phyloP scores from a whole-genome alignment of 352 stramenopile species.

The Phytophthora capsici region DNA sequence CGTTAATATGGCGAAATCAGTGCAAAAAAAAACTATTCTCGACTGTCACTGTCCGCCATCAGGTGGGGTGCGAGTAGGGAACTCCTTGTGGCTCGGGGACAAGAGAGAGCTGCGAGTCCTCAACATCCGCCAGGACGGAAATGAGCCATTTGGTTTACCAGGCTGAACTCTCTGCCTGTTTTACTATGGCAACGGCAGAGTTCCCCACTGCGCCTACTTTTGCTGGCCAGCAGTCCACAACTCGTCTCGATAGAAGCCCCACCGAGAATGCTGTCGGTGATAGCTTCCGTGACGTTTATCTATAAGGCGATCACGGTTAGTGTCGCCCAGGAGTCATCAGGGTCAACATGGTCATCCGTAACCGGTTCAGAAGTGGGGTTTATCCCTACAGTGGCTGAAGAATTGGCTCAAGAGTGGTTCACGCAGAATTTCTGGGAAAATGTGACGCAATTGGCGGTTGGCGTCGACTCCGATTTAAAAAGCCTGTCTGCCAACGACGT shows the following conservation, averaged over 20 bases:
- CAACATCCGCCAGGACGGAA: slow-evolving; percentile 31
- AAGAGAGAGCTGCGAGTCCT: slow-evolving; percentile 7
- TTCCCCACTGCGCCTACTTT: not conserved
- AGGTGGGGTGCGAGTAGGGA: slow-evolving; percentile 25
- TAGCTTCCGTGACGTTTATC: slow-evolving; percentile 28
- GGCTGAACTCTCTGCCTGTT: slow-evolving; percentile 26
- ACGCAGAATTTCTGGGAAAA: slow-evolving; percentile 36
- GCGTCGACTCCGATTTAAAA: slow-evolving; percentile 27
- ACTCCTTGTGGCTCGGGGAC: slow-evolving; percentile 33
- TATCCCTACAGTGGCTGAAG: slow-evolving; percentile 22
- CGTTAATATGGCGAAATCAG: not conserved
- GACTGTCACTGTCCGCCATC: slow-evolving; percentile 13
- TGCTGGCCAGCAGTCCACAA: slow-evolving; percentile 22
- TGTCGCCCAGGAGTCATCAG: slow-evolving; percentile 17
- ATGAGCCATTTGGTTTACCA: slow-evolving; percentile 27
- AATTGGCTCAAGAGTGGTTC: slow-evolving; percentile 42
- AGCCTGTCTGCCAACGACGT: slow-evolving; percentile 31
- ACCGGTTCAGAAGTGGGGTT: slow-evolving; percentile 20
- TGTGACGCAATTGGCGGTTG: slow-evolving; percentile 41
- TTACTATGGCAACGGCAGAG: slow-evolving; percentile 23
- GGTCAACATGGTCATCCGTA: slow-evolving; percentile 5
- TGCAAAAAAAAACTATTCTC: not conserved
- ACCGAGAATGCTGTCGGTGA: slow-evolving; percentile 15
- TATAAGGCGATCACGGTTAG: slow-evolving; percentile 6
- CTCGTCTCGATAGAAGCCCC: slow-evolving; percentile 26